Percentiles rank a stretch among this genome's conserved stretches.
Evolutionary conservation across 805 yeast species (phyloP).

Genomic region (Blastobotrys muscicola): DNA sequence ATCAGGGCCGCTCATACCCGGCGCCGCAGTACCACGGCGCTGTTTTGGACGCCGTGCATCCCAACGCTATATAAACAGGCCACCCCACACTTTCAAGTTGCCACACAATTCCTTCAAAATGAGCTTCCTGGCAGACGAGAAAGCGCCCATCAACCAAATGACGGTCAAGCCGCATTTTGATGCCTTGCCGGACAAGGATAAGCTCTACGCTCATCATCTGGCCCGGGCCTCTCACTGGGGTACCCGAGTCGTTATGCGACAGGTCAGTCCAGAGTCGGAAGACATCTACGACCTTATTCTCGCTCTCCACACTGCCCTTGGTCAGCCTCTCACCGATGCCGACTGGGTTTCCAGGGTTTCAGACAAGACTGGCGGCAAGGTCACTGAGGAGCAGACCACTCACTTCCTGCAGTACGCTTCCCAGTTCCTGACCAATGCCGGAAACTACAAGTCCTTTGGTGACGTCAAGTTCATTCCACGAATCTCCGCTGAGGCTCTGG

Average conservation of each 20-base stretch:
- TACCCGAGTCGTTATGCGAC: slow-evolving; percentile 66
- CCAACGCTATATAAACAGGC: background rate
- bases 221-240: slow-evolving; percentile 82
- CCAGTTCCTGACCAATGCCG: slow-evolving; percentile 53
- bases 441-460: slow-evolving; percentile 81
- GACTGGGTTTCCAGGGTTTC: slow-evolving; percentile 35
- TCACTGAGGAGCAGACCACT: slow-evolving; percentile 31
- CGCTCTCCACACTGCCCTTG: slow-evolving; percentile 38
- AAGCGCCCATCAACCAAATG: slow-evolving; percentile 63
- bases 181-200: slow-evolving; percentile 47
- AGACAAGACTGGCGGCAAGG: slow-evolving; percentile 20
- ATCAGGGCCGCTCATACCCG: background rate
- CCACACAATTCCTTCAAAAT: slow-evolving; percentile 2
- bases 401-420: slow-evolving; percentile 52
- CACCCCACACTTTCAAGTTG: background rate
- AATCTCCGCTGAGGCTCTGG: slow-evolving; percentile 40
- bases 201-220: slow-evolving; percentile 74
- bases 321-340: slow-evolving; percentile 30
- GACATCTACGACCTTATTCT: slow-evolving; percentile 61
- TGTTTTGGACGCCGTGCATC: background rate
- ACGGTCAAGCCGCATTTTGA: slow-evolving; percentile 64
- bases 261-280: slow-evolving; percentile 78
- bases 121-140: slow-evolving; percentile 39
- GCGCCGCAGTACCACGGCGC: background rate
- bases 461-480: slow-evolving; percentile 79